Evolutionary conservation across 2,329 filamentous ascomycete species (phyloP), one percentile per base, ranked within the genome.

Genomic region (Ramularia collo-cygni): DNA sequence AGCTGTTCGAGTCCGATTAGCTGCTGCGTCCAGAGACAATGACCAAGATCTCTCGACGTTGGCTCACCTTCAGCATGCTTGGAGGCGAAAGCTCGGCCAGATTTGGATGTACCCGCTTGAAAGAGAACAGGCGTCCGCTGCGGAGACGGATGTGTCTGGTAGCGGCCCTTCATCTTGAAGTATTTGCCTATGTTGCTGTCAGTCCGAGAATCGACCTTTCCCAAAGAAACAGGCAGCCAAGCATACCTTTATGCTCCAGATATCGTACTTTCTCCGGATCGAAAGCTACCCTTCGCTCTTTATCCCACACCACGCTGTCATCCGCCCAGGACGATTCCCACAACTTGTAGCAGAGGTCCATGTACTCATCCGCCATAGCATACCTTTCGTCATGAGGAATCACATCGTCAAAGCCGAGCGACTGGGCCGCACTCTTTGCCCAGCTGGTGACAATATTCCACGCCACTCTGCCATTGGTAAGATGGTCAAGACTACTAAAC

Each of bases 401-500:
- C 0, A 72, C 72, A 3, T 59, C 71, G 9, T 78, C 71, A 2
- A 79, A 54, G 0, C 76, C 77, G 39, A 81, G 78, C 0, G 75
- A 76, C 51, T 79, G 78, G 57, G 78, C 77, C 0, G 77, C 76
- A 0, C 73, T 68, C 51, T 80, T 79, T 54, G 76, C 77, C 69
- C 73, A 79, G 1, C 67, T 71, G 0, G 77, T 81, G 1, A 83
- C 79, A 14, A 83, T 79, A 45, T 83, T 83, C 79, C 78, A 81
- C 0, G 75, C 77, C 24, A 81, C 69, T 0, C 78, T 65, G 0
- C 77, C 78, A 3, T 69, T 64, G 0, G 78, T 81, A 30, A 82
- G 63, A 55, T 81, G 77, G 42, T 81, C 77, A 0, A 81, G 57
- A 0, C 75, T 78, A 0, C 75, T 79, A 39, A 81, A 79, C 0